These are phyloP conservation scores for Xanthoconium purpureum DNA, from an alignment of 768 basidiomycete species.

Conservation along the genomic window DNA sequence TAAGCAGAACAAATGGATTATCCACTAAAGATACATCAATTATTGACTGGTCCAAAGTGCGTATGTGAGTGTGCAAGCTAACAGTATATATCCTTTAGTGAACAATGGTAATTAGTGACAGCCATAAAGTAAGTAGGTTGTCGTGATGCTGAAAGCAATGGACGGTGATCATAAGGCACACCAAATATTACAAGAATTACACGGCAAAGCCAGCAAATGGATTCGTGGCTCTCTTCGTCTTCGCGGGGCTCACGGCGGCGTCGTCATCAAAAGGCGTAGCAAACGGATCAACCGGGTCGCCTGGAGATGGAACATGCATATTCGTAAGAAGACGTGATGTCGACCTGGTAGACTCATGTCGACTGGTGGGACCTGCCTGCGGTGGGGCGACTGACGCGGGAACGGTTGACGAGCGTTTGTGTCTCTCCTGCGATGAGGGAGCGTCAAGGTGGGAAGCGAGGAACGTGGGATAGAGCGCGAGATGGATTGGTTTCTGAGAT, in stretches of 20 bases:
- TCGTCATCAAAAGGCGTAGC: slow-evolving; percentile 81
- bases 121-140: slow-evolving; percentile 9
- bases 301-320: slow-evolving; percentile 40
- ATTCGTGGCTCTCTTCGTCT: slow-evolving; percentile 50
- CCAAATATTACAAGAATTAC: slow-evolving; percentile 14
- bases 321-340: slow-evolving; percentile 45
- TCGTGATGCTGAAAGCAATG: background rate
- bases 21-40: slow-evolving; percentile 28
- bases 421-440: slow-evolving; percentile 14
- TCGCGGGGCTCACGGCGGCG: slow-evolving; percentile 34
- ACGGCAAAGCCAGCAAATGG: slow-evolving; percentile 43
- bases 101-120: slow-evolving; percentile 12
- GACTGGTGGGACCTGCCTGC: slow-evolving; percentile 14
- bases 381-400: slow-evolving; percentile 17
- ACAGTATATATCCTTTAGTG: slow-evolving; percentile 7
- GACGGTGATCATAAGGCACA: background rate
- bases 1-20: slow-evolving; percentile 3
- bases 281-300: slow-evolving; percentile 49
- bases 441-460: slow-evolving; percentile 4
- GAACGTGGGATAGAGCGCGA: slow-evolving; percentile 16
- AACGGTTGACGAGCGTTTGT: slow-evolving; percentile 22
- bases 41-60: background rate
- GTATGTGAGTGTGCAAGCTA: slow-evolving; percentile 8
- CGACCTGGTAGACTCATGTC: slow-evolving; percentile 29
- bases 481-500: slow-evolving; percentile 16